These are phyloP conservation scores for Barnettozyma populi DNA, from an alignment of 805 yeast species.

Conservation along the genomic window DNA sequence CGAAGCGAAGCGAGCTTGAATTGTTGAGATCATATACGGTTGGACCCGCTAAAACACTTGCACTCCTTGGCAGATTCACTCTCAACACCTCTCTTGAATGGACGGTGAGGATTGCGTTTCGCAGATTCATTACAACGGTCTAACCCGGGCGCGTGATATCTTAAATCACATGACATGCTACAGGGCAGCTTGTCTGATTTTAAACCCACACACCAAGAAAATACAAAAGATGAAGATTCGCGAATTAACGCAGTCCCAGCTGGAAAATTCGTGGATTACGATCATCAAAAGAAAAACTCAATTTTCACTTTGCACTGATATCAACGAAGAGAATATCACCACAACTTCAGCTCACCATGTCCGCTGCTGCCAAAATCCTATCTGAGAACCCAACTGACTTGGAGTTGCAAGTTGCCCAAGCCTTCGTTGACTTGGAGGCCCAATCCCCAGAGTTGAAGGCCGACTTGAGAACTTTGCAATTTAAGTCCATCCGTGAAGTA, in stretches of 20 bases:
- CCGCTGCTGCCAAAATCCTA: constrained; percentile 95
- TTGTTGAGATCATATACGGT: too few species aligned
- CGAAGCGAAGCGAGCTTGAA: too few species aligned
- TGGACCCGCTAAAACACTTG: not conserved
- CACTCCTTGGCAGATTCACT: not conserved
- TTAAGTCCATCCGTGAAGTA: constrained; percentile 94
- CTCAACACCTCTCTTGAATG: not conserved
- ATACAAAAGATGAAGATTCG: not conserved
- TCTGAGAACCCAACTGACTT: constrained; percentile 95
- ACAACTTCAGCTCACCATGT: constrained; percentile 49
- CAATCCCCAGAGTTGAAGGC: constrained; percentile 94
- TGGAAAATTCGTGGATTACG: not conserved
- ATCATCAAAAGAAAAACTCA: constrained; percentile 1
- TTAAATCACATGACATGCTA: not conserved
- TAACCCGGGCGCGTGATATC: too few species aligned
- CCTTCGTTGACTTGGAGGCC: constrained; percentile 91
- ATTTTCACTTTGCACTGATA: not conserved
- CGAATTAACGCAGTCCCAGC: too few species aligned
- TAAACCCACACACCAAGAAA: not conserved
- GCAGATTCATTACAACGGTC: too few species aligned
- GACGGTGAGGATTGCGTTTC: too few species aligned
- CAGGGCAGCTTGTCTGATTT: not conserved
- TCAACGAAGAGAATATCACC: not conserved
- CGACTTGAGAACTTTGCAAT: constrained; percentile 96
- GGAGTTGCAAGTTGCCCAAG: constrained; percentile 99